Conservation (phyloP, 2,329 filamentous ascomycete species). For the Exophiala sp. region DNA sequence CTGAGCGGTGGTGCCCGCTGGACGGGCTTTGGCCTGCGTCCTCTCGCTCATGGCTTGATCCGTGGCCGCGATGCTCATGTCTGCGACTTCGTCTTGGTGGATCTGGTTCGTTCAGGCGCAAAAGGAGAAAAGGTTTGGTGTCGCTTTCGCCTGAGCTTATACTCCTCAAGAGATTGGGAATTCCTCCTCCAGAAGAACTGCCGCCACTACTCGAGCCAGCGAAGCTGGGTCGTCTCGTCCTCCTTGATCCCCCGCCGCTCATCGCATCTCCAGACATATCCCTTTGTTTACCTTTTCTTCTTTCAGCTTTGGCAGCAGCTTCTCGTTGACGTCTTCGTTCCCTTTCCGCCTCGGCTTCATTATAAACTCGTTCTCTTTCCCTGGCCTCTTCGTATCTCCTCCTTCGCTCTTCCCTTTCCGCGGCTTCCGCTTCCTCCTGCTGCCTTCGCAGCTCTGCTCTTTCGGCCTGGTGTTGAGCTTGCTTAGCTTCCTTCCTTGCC, state of each 20-base stretch:
- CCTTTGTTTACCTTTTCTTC: slow-evolving; percentile 12
- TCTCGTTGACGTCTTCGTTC: not conserved
- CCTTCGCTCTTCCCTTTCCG: slow-evolving; percentile 5
- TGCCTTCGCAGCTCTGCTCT: slow-evolving; percentile 2
- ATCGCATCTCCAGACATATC: slow-evolving; percentile 1
- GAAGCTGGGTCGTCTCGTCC: slow-evolving; percentile 16
- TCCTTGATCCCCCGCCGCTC: slow-evolving; percentile 5
- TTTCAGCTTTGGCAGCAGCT: slow-evolving; percentile 8
- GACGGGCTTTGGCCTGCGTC: slow-evolving; percentile 4
- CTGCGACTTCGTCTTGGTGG: slow-evolving; percentile 7
- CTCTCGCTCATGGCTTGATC: slow-evolving; percentile 2
- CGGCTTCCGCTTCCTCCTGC: slow-evolving; percentile 4
- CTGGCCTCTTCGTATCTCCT: slow-evolving; percentile 9
- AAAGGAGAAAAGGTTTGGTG: slow-evolving; percentile 36
- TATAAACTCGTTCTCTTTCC: not conserved
- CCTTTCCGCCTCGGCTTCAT: slow-evolving; percentile 3
- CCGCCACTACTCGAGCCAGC: slow-evolving; percentile 15
- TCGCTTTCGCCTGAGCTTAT: slow-evolving; percentile 40
- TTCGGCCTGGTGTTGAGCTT: slow-evolving; percentile 11
- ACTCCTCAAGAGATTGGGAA: slow-evolving; percentile 22
- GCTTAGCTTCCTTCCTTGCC: slow-evolving; percentile 14
- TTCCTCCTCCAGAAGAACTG: slow-evolving; percentile 14
- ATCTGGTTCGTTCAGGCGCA: slow-evolving; percentile 28
- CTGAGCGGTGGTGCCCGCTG: slow-evolving; percentile 2
- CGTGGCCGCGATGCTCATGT: slow-evolving; percentile 10